Base-by-base conservation (phyloP, 768 basidiomycete genomes). In the Phylloporus scabripes region DNA sequence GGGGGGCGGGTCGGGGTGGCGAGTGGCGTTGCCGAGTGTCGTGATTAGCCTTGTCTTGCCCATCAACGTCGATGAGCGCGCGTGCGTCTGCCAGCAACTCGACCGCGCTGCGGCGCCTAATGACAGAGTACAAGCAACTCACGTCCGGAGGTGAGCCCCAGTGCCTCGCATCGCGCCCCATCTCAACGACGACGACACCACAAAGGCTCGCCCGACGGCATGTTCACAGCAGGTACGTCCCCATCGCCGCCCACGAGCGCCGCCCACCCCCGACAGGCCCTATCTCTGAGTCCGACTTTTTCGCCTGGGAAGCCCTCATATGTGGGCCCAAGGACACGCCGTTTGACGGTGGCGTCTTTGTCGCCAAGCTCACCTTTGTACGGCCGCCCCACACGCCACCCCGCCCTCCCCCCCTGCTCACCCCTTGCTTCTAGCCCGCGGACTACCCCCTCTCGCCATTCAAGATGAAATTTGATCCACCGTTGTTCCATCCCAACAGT, bases 391-490 rank as follows among this genome's bases (percentile, higher is more conserved):
- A 12, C 41, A 42, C 42, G 42, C n/a, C 40, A 26, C 21, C 12
- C 23, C 14, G 9, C 2, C 17, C 36, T 47, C 40, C 50, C 12
- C 18, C 14, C 6, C 5, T 11, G 39, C 45, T 26, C 17, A 15
- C 14, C 5, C 7, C 8, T 7, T 6, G 26, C 5, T 21, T 24
- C 17, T 37, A 92, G 92, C 93, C 93, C 0, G 65, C 77, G 33
- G 96, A 99, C 64, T 99, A 99, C 70, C 96, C 96, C 28, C 73
- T 99, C 60, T 95, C 91, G 45, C 96, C 96, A 17, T 98, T 98
- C 83, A 97, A 93, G 74, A 98, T 99, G 96, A 92, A 81, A 62
- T 99, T 99, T 61, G 93, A 97, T 39, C 96, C 96, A 3, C 94
- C 95, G 2, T 67, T 99, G 48, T 89, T 97, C 70, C 96, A 99